Evolutionary conservation across 768 basidiomycete genomes (phyloP).

Genomic region (Pseudohyphozyma bogoriensis): DNA sequence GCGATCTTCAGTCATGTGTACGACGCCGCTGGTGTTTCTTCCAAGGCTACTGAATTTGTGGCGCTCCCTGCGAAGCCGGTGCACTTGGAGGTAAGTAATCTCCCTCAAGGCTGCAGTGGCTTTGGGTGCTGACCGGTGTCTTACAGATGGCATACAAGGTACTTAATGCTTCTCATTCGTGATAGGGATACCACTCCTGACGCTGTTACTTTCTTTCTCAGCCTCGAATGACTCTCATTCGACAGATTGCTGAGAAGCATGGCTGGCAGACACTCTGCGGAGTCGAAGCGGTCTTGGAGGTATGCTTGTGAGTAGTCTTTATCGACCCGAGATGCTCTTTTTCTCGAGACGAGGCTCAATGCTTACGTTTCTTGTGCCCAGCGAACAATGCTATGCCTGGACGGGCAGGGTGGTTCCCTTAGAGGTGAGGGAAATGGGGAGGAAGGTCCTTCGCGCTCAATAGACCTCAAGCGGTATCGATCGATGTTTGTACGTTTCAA

Average conservation of each 20-base stretch:
- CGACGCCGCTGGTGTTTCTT: neutral
- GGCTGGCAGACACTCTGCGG: conserved; percentile 18
- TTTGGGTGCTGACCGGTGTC: too few species aligned
- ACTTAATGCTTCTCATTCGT: neutral
- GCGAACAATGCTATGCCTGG: conserved; percentile 13
- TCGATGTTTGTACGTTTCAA: too few species aligned
- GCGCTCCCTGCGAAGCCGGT: neutral
- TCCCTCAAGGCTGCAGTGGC: too few species aligned
- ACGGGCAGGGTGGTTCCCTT: conserved; percentile 2
- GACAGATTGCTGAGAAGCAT: neutral
- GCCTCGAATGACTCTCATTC: conserved; percentile 13
- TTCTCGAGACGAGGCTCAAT: too few species aligned
- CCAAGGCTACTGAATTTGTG: neutral
- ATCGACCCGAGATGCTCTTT: too few species aligned
- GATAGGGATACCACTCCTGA: neutral
- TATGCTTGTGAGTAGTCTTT: too few species aligned
- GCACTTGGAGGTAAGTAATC: too few species aligned
- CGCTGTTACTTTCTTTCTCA: neutral
- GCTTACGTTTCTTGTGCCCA: too few species aligned
- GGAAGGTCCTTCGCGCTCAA: conserved; percentile 3
- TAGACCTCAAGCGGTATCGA: too few species aligned
- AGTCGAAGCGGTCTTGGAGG: conserved; percentile 10
- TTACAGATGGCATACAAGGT: conserved; percentile 25
- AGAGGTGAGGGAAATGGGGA: conserved; percentile 2
- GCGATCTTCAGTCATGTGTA: conserved; percentile 1